Percentiles rank a stretch among this genome's conserved stretches.
These are phyloP conservation scores for Samsoniella hepiali DNA, from an alignment of 2,329 filamentous ascomycete genomes.

Conservation along the genomic window DNA sequence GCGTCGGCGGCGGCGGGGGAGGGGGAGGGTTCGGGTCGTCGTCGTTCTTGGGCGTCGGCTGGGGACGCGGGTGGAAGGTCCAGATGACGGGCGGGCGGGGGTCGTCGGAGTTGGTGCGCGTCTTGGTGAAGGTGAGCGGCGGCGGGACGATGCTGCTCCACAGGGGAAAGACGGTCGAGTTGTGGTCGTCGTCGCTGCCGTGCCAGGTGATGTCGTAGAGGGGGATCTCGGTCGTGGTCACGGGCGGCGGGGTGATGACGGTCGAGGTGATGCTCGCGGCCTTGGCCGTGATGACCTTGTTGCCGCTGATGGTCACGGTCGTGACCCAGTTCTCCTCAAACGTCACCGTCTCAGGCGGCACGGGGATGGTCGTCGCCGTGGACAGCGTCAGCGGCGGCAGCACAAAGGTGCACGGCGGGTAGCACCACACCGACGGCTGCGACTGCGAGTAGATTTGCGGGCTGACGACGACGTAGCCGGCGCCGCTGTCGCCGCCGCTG, in stretches of 20 bases:
- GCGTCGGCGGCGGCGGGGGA: not conserved
- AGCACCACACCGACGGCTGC: not conserved
- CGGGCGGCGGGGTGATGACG: not conserved
- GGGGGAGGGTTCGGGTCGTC: not conserved
- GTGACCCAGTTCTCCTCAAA: not conserved
- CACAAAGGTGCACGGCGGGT: not conserved
- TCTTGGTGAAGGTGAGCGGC: not conserved
- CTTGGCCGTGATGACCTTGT: not conserved
- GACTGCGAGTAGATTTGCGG: not conserved
- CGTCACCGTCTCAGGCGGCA: not conserved
- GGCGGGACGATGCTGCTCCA: not conserved
- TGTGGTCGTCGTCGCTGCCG: not conserved
- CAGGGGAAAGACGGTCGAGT: not conserved
- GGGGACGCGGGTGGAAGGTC: not conserved
- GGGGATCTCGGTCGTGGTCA: not conserved
- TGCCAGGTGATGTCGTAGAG: not conserved
- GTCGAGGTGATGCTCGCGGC: not conserved
- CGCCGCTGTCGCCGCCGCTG: not conserved
- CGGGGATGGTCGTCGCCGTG: not conserved
- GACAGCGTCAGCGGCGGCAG: not conserved
- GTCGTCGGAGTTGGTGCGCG: not conserved
- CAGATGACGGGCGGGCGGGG: not conserved
- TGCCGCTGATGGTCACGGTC: not conserved
- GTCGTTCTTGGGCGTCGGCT: not conserved
- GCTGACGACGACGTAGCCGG: not conserved